Base-by-base conservation (phyloP, 1,139 yeast genomes). In the Meyerozyma athensensis region DNA sequence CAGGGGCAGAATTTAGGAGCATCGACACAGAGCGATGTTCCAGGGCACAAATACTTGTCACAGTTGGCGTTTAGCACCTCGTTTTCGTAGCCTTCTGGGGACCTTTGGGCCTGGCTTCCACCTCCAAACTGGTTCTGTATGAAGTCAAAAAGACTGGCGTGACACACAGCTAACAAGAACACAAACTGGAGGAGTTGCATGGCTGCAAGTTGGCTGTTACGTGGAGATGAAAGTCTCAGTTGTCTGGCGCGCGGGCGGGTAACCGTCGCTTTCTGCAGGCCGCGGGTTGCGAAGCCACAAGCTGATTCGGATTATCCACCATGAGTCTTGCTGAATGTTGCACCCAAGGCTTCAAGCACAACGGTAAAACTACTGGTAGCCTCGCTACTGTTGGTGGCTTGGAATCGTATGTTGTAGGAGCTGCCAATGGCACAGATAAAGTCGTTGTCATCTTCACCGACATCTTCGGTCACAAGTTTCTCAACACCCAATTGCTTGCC, bases 1-100 rank as follows among this genome's bases (percentile, higher is more conserved):
- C 98, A 92, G 1, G 97, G 96, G 57, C 98, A 92, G 39, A 81
- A 81, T 18, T 71, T 54, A 1, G 89, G 79, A 2, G 61, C 55
- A 6, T 72, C 70, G 0, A 86, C 98, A 62, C 98, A 92, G 7
- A 72, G 67, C 35, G 79, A 68, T 0, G 97, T 87, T 48, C 82
- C 95, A 2, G 86, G 84, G 56, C 98, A 92, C 33, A 90, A 60
- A 56, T 81, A 92, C 10, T 68, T 67, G n/a, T 63, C 60, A 54
- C 97, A 89, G n/a, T 65, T 59, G 6, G 68, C 58, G 36, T 58
- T 59, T 35, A 66, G 56, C 34, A 57, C 48, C 16, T 51, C 49
- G 12, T 54, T 48, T 42, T 69, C 74, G 37, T 53, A 48, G 18
- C 60, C 56, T 33, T 54, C 53, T 4, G 60, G 61, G 9, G 52